phyloP scores from a whole-genome alignment of 2,329 filamentous ascomycete species.

The Neophaeococcomyces aloes region DNA sequence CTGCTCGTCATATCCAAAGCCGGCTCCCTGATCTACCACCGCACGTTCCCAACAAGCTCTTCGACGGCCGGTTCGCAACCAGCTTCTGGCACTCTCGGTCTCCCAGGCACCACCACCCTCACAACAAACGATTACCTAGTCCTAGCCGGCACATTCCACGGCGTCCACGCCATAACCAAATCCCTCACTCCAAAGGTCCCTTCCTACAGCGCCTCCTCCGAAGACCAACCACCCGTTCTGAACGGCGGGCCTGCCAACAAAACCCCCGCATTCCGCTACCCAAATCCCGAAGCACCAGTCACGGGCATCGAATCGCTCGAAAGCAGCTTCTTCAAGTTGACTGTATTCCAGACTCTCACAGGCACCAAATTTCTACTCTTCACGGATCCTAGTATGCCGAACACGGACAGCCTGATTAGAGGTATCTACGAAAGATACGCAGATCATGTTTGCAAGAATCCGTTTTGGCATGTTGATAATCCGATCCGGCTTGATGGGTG shows the following conservation, averaged over 20 bases:
- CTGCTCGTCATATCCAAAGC: slow-evolving; percentile 99
- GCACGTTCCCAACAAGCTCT: slow-evolving; percentile 53
- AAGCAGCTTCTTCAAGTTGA: slow-evolving; percentile 85
- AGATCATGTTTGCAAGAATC: slow-evolving; percentile 99
- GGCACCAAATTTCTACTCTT: slow-evolving; percentile 94
- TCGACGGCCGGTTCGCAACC: slow-evolving; percentile 62
- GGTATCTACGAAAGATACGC: slow-evolving; percentile 90
- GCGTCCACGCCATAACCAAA: slow-evolving; percentile 57
- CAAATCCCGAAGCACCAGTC: slow-evolving; percentile 26
- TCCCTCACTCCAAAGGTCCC: slow-evolving; percentile 39
- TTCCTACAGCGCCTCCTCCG: slow-evolving; percentile 25
- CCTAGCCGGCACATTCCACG: slow-evolving; percentile 93
- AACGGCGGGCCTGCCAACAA: slow-evolving; percentile 7
- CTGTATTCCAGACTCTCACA: slow-evolving; percentile 90
- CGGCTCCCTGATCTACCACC: slow-evolving; percentile 90
- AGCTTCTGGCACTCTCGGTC: slow-evolving; percentile 18
- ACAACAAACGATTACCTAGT: slow-evolving; percentile 95
- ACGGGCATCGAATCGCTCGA: slow-evolving; percentile 85
- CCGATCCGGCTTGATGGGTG: slow-evolving; percentile 91
- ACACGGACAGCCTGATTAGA: slow-evolving; percentile 71
- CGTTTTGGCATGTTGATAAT: slow-evolving; percentile 97
- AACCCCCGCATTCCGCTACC: slow-evolving; percentile 20
- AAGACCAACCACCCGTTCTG: slow-evolving; percentile 22
- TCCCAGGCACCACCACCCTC: slow-evolving; percentile 64
- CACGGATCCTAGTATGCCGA: slow-evolving; percentile 78